Base-by-base conservation (phyloP, 352 stramenopile species). In the Peronospora destructor region DNA sequence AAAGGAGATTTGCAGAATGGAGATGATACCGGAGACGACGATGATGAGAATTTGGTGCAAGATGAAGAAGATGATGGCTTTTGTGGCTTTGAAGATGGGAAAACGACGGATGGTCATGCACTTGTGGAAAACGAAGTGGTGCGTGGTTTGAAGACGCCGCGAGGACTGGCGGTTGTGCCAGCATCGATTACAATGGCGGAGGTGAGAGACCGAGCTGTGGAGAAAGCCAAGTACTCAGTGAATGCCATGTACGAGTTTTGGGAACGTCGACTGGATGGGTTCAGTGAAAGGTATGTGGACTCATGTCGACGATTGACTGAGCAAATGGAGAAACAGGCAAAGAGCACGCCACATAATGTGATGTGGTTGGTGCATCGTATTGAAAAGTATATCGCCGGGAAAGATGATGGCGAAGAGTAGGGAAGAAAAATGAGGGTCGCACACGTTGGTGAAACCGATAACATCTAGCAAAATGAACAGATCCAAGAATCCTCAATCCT, bases 201-300 rank as follows among this genome's bases (percentile, higher is more conserved):
- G 21, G 30, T 64, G 11, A 50, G 42, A 44, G 48, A 61, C 25
- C 61, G 46, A 14, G 60, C 53, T n/a, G 44, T 78, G 19, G 73
- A 85, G 43, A 74, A 60, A 11, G 64, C 65, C 39, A 84, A 81
- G 56, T 65, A 70, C 30, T 79, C 72, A 46, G 58, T 60, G 17
- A 57, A 62, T 3, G 69, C 72, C 37, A 83, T 87, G 63, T 84
- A 84, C 61, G 77, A 72, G 33, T 87, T 87, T 51, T 85, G 76
- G 76, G 73, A 73, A 26, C 64, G 72, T 28, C 73, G 72, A 13
- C 60, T 87, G 29, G 72, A 85, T 34, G 74, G 74, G 19, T 80
- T 87, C 39, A 59, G 74, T 45, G 72, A 82, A 19, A 65, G 76
- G 6, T 87, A 87, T 53, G 41, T 82, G 45, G 76, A 85, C n/a